phyloP scores from a whole-genome alignment of 306 rosid genomes.

The Lathyrus aphaca region DNA sequence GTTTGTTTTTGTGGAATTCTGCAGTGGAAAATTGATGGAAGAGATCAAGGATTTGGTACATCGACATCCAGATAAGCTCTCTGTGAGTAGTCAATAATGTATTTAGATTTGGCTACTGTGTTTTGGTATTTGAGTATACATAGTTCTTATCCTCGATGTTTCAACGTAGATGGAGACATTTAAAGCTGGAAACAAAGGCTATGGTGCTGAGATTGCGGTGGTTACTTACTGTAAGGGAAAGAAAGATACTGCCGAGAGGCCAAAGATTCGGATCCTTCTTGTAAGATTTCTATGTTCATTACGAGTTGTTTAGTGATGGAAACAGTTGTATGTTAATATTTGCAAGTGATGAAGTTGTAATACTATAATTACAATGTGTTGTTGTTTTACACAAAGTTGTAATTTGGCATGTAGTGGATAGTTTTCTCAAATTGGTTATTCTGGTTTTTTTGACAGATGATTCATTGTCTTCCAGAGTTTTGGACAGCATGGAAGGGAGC shows the following conservation, averaged over 20 bases:
- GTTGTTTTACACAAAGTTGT: conserved; percentile 34
- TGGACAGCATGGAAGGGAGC: conserved; percentile 99
- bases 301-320: conserved; percentile 4
- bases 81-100: conserved; percentile 55
- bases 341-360: conserved; percentile 6
- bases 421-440: conserved; percentile 84
- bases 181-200: conserved; percentile 73
- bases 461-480: conserved; percentile 99
- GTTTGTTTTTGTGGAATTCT: conserved; percentile 45
- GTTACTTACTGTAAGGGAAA: conserved; percentile 73
- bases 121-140: conserved; percentile 30
- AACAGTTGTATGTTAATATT: conserved; percentile 17
- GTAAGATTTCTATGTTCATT: conserved; percentile 57
- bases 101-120: conserved; percentile 31
- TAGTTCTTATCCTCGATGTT: conserved; percentile 34
- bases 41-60: conserved; percentile 74
- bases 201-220: conserved; percentile 67
- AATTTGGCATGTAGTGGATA: conserved; percentile 54
- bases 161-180: conserved; percentile 67
- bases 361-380: conserved; percentile 11
- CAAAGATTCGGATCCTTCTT: conserved; percentile 84
- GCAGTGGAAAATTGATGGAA: conserved; percentile 78
- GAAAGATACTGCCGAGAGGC: conserved; percentile 53
- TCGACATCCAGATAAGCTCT: conserved; percentile 80
- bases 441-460: conserved; percentile 99